Evolutionary conservation across 257 asterid genomes (phyloP), one percentile per base, ranked within the genome.

Genomic region (Coffea canephora): DNA sequence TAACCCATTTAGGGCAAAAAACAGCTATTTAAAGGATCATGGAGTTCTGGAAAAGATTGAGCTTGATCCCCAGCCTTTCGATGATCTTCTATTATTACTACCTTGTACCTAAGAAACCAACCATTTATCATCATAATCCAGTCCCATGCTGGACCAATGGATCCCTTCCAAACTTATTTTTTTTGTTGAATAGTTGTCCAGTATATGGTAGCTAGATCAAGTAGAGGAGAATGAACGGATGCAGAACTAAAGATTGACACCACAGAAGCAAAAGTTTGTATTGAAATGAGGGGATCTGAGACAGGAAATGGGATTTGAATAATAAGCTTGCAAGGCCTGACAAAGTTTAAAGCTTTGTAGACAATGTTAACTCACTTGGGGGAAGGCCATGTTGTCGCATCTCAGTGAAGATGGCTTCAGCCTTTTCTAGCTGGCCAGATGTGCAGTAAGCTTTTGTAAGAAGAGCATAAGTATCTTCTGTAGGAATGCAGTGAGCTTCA

Each of bases 401-500:
- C 89, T 91, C 96, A 13, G 86, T 77, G 62, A 94, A 88, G 75
- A 92, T 90, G 45, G 97, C 94, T 84, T 92, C 95, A 36, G 93
- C 94, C 50, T 87, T 90, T 74, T 89, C 93, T 70, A 90, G 74
- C 84, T 84, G 83, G 71, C 92, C 91, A 76, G 91, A 83, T 83
- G 83, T 87, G 80, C 97, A 88, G 77, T 89, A 92, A 8, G 94
- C 96, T 86, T 90, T 94, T 12, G 85, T 48, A 14, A 94, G 97
- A 83, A 94, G 91, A 39, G 98, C 97, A 69, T 88, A 94, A 61
- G 98, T 94, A 82, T 94, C 96, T 82, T 94, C 91, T 25, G 98
- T 94, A 1, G 97, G 97, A 73, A 94, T 78, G 81, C 98, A 94
- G 61, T 89, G 87, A 75, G 91, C 89, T 79, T 94, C 93, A 11